Evolutionary conservation across 257 asterid species (phyloP).

Genomic region (Nicotiana undulata): DNA sequence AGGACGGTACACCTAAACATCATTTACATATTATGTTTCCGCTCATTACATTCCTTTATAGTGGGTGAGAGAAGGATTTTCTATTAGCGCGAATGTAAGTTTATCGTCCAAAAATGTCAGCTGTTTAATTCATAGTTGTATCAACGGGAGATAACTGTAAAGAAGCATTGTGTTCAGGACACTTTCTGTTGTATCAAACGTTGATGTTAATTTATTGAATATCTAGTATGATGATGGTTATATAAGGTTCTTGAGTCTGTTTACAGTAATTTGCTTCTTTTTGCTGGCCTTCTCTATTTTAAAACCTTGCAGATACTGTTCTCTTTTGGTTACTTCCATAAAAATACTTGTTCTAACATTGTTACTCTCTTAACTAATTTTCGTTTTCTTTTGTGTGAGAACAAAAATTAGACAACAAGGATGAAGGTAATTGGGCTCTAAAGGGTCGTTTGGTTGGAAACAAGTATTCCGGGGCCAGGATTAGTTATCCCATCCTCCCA

Average conservation of each 20-base stretch:
- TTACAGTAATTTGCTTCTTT: neutral
- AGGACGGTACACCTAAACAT: neutral
- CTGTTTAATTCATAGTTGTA: neutral
- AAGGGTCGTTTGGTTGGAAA: no score
- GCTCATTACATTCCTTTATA: neutral
- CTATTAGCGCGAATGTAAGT: neutral
- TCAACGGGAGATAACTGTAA: conserved; percentile 13
- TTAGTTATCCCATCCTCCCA: no score
- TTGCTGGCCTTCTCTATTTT: no score
- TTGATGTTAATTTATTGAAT: conserved; percentile 9
- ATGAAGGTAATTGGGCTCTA: no score
- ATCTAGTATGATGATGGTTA: neutral
- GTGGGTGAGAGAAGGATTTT: no score
- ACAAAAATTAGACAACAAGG: no score
- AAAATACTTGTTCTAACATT: no score
- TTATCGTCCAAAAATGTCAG: neutral
- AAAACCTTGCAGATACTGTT: no score
- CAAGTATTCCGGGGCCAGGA: no score
- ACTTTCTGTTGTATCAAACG: conserved; percentile 6
- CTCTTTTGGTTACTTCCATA: no score
- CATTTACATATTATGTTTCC: neutral
- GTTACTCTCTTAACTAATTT: no score
- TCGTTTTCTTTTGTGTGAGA: no score
- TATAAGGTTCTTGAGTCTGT: neutral
- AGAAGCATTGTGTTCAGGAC: conserved; percentile 14